Evolutionary conservation across 148 eudicot species (phyloP), one percentile per base, ranked within the genome.

Genomic region (Chenopodium suecicum): DNA sequence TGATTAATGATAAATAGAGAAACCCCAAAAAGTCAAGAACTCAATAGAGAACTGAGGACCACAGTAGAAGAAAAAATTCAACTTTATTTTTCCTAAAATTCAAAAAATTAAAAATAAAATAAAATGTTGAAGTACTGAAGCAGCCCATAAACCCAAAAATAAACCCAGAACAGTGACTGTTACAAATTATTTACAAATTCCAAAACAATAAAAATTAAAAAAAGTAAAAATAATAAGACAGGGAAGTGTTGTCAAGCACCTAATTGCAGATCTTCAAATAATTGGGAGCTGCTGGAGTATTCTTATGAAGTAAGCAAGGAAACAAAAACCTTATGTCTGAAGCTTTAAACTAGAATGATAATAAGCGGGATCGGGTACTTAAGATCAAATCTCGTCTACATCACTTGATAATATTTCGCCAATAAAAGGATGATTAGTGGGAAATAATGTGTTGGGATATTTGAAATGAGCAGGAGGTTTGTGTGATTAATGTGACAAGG

Each of bases 211-310:
- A 54, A 77, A 25, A 41, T 19, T 29, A 22, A 78, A 12, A 0
- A 54, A 12, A 54, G 17, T 54, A 16, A 54, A 16, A 20, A 23
- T 32, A 69, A 68, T 31, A 58, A 77, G 78, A 37, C 58, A 74
- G 34, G 23, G 80, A 68, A 78, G 74, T 68, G 81, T 78, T 83
- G 85, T 89, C 89, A 74, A 86, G 65, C 74, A 87, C 89, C 86
- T 87, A 87, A 86, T 62, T 48, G 75, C 78, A 86, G 81, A 82
- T 82, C 84, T 82, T 74, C 79, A 77, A 65, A 75, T 37, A 76
- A 70, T 76, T 37, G 80, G 84, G 64, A 22, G 47, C 19, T 82
- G 76, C 54, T 82, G 80, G n/a, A 46, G 66, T 56, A 70, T 27
- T 70, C 80, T 70, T 82, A 71, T 82, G 50, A 71, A 71, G 70